These are phyloP conservation scores for Amanita brunnescens DNA, from an alignment of 768 basidiomycete genomes.

Conservation along the genomic window DNA sequence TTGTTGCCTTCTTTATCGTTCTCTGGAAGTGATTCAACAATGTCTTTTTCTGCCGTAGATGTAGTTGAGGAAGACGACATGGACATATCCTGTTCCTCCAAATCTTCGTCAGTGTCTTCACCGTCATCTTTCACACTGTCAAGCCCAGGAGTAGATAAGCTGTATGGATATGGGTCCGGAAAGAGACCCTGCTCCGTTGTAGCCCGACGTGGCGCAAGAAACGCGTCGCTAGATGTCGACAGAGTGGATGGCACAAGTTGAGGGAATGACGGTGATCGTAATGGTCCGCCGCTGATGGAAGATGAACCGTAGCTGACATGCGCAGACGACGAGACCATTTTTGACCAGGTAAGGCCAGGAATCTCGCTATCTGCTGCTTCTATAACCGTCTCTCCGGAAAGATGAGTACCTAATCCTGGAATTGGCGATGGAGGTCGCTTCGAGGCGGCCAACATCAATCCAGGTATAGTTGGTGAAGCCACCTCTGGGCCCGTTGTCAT, in stretches of 20 bases:
- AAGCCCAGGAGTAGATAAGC: constrained; percentile 33
- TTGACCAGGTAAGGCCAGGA: constrained; percentile 7
- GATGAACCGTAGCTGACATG: too few species aligned
- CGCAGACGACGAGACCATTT: neutral
- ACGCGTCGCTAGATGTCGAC: neutral
- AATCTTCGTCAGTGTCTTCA: constrained; percentile 17
- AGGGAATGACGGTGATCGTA: constrained; percentile 1
- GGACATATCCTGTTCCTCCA: constrained; percentile 21
- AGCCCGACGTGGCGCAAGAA: constrained; percentile 6
- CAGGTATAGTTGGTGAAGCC: neutral
- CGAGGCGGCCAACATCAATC: neutral
- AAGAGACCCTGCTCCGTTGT: constrained; percentile 26
- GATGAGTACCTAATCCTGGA: constrained; percentile 3
- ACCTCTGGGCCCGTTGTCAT: neutral
- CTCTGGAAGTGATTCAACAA: neutral
- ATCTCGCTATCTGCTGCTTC: constrained; percentile 3
- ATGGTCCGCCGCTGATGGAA: neutral
- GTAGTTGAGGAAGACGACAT: constrained; percentile 19
- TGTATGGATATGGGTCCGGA: constrained; percentile 38
- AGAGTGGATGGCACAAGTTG: neutral
- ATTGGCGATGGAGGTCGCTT: neutral
- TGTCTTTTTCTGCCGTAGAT: constrained; percentile 8
- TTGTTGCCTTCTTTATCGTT: neutral
- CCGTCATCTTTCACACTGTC: constrained; percentile 9
- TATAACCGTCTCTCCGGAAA: neutral